Conservation (phyloP, 345 rosid species). For the Eutrema yunnanense region DNA sequence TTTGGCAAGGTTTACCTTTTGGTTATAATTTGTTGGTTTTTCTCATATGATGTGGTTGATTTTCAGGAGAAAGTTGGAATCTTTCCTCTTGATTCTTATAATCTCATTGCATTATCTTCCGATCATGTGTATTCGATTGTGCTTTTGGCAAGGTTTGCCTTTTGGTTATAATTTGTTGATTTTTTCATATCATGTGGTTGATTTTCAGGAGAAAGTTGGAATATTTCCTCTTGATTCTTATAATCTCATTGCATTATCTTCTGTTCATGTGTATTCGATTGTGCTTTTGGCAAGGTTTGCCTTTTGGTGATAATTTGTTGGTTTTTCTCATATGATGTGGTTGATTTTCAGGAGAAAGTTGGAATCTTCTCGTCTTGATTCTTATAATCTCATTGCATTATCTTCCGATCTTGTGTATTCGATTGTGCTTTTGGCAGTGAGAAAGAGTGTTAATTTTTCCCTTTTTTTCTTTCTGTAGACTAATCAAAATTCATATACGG, state of each 20-base stretch:
- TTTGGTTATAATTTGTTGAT: no score
- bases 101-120: not conserved
- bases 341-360: not conserved
- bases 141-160: no score
- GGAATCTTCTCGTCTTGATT: not conserved
- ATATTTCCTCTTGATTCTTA: not conserved
- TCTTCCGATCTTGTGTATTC: no score
- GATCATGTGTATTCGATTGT: no score
- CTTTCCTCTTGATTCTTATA: not conserved
- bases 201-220: not conserved
- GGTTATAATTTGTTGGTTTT: no score
- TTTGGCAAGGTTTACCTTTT: no score
- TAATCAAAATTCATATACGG: constrained; percentile 62
- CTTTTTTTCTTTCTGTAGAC: constrained; percentile 24
- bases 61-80: not conserved
- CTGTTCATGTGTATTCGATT: no score
- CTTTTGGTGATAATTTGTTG: no score
- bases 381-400: not conserved
- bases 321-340: not conserved
- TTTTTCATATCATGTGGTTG: not conserved
- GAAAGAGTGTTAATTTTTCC: not conserved
- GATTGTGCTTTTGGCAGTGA: not conserved
- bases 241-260: not conserved
- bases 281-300: not conserved
- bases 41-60: not conserved